phyloP scores from a whole-genome alignment of 75 land plant species.

The Picea sitchensis region DNA sequence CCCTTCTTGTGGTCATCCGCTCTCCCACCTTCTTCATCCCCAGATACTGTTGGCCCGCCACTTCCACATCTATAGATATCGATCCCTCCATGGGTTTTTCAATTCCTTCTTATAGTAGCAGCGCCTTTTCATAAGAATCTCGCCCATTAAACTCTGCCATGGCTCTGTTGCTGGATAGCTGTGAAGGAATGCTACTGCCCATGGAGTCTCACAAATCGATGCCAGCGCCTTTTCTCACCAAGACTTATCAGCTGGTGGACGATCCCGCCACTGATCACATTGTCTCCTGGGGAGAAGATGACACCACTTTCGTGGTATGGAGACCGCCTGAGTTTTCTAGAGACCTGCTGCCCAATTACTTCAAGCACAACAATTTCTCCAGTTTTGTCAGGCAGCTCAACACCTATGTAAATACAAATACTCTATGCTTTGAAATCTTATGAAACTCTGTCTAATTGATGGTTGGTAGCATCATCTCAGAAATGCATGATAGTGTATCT shows the following conservation, averaged over 20 bases:
- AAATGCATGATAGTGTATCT: neutral
- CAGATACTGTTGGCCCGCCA: neutral
- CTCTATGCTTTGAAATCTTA: no score
- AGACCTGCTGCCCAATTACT: slow-evolving; percentile 60
- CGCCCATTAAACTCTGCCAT: neutral
- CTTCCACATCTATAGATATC: no score
- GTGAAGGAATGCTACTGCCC: slow-evolving; percentile 37
- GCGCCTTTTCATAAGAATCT: no score
- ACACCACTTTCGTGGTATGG: slow-evolving; percentile 63
- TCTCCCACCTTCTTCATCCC: no score
- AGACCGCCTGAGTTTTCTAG: slow-evolving; percentile 61
- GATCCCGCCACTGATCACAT: slow-evolving; percentile 57
- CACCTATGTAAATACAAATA: no score
- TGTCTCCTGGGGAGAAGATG: slow-evolving; percentile 68
- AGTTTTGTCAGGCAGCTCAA: slow-evolving; percentile 30
- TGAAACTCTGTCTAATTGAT: neutral
- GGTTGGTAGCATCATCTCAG: neutral
- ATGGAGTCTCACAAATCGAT: slow-evolving; percentile 45
- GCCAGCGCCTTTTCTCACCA: slow-evolving; percentile 52
- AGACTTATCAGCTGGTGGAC: slow-evolving; percentile 55
- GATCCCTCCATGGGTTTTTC: no score
- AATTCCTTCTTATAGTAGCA: no score
- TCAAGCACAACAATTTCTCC: slow-evolving; percentile 71
- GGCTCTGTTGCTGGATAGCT: slow-evolving; percentile 43
- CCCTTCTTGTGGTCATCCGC: no score